Base-by-base conservation (phyloP, 208 protist genomes). In the Acanthamoeba triangularis region DNA sequence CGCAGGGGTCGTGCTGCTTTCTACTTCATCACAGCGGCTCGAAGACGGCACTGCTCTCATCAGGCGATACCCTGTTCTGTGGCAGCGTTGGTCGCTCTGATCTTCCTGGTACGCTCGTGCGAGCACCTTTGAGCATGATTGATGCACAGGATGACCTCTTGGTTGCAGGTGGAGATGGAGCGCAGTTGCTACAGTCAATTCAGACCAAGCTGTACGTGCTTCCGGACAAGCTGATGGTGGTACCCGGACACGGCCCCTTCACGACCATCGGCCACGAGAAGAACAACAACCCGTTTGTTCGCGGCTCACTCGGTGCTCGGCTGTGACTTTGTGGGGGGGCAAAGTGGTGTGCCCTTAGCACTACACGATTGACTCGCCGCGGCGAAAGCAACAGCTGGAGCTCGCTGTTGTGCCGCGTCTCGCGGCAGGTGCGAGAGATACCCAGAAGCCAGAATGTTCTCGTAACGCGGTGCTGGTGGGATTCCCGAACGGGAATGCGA, bases 1-100 rank as follows among this genome's bases (percentile, higher is more conserved):
- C 11, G 72, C 37, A 80, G 72, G 82, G 82, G 18, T 90, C 82
- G 35, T 90, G 82, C 37, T 90, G 82, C 82, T 90, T 90, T 14
- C 82, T 90, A 3, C 30, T 90, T 3, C 20, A 49, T 11, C 52
- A 90, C 20, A 90, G 4, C 16, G 33, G 54, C 20, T 63, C 82
- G 11, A 49, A 33, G 3, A 23, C 52, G 14, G 8, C n/a, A 18
- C 52, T 90, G 14, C 54, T 90, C 18, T 33, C 82, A 13, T 90
- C 82, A 14, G 82, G 82, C n/a, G 82, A 90, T 8, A 90, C 82
- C 37, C 54, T 90, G 7, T 90, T 90, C 37, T 90, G 82, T 13
- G 47, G 82, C 23, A 65, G 82, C 47, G 54, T 90, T n/a, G 82
- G 82, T 20, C 47, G 82, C 6, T 49, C 82, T 23, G 82, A 90